Evolutionary conservation across 805 yeast species (phyloP).

Genomic region (Ascoidea asiatica): DNA sequence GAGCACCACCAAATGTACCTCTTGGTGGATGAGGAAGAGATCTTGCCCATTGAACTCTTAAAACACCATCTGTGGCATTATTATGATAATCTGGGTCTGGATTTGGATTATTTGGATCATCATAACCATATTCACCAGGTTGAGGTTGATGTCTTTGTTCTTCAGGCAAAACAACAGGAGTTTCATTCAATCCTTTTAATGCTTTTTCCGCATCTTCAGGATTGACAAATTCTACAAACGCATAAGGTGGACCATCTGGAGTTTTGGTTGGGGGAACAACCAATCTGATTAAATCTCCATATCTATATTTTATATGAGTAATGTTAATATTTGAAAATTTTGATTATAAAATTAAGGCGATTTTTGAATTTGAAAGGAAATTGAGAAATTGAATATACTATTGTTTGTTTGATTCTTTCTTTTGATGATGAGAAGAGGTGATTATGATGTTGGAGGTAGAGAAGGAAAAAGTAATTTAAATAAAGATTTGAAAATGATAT

Average conservation of each 20-base stretch:
- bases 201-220: conserved; percentile 42
- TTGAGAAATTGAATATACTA: not conserved
- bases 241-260: conserved; percentile 45
- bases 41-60: conserved; percentile 42
- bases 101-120: not conserved
- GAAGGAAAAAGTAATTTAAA: no score
- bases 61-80: conserved; percentile 1
- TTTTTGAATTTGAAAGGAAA: conserved; percentile 1
- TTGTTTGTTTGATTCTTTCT: not conserved
- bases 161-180: conserved; percentile 5
- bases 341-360: conserved; percentile 6
- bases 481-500: no score
- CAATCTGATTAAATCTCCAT: conserved; percentile 42
- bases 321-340: conserved; percentile 2
- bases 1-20: not conserved
- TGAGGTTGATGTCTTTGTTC: conserved; percentile 4
- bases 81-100: not conserved
- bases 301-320: conserved; percentile 21
- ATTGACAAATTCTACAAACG: conserved; percentile 46
- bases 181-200: conserved; percentile 21
- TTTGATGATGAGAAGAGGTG: not conserved
- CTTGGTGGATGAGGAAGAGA: conserved; percentile 32
- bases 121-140: conserved; percentile 1
- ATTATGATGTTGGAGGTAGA: no score
- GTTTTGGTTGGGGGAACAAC: conserved; percentile 52